Conservation (phyloP, 2,329 filamentous ascomycete genomes). For the Didymella pomorum region DNA sequence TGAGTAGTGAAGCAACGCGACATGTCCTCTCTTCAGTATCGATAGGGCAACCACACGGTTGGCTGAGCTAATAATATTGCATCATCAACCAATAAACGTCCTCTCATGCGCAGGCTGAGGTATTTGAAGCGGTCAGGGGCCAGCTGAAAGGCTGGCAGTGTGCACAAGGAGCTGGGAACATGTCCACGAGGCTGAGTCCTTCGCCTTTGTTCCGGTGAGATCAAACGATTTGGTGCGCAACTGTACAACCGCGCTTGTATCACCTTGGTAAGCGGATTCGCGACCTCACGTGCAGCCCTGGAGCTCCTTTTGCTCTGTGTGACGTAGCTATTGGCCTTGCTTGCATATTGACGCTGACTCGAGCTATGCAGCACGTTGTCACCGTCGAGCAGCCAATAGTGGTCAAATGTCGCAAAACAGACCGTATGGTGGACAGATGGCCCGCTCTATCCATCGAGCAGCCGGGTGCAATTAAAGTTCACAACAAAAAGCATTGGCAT, state of each 20-base stretch:
- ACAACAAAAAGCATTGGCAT: too few relatives aligned
- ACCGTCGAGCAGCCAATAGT: neutral
- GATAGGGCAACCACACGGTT: slow-evolving; percentile 12
- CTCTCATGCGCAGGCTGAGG: neutral
- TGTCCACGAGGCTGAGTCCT: slow-evolving; percentile 20
- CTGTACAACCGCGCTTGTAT: slow-evolving; percentile 3
- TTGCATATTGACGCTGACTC: neutral
- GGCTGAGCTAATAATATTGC: slow-evolving; percentile 21
- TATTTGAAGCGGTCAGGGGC: slow-evolving; percentile 4
- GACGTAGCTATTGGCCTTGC: neutral
- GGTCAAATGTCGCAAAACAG: neutral
- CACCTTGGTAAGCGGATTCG: slow-evolving; percentile 1
- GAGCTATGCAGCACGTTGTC: neutral
- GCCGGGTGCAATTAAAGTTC: too few relatives aligned
- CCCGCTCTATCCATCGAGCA: neutral
- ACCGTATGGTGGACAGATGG: neutral
- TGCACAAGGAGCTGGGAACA: neutral
- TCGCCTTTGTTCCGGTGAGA: slow-evolving; percentile 17
- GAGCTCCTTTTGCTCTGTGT: slow-evolving; percentile 1
- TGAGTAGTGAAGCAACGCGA: slow-evolving; percentile 16
- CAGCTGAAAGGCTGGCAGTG: slow-evolving; percentile 6
- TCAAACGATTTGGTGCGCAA: neutral
- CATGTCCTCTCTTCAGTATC: slow-evolving; percentile 13
- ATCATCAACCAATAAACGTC: slow-evolving; percentile 16
- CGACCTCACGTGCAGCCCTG: slow-evolving; percentile 1